Evolutionary conservation across 116 monocot genomes (phyloP).

Genomic region (Trichopus zeylanicus): DNA sequence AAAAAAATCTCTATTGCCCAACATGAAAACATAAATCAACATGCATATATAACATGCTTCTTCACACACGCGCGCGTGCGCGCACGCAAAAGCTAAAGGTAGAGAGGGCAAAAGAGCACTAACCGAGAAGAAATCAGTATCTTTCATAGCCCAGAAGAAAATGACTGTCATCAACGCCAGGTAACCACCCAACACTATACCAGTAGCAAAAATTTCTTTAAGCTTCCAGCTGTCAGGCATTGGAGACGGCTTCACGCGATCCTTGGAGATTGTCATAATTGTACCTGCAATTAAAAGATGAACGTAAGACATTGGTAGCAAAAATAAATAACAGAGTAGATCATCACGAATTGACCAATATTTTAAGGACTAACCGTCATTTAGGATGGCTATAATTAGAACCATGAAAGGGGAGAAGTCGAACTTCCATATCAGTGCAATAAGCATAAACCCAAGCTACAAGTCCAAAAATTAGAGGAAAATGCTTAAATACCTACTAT

Average conservation of each 20-base stretch:
- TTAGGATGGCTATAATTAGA: conserved; percentile 70
- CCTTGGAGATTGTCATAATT: conserved; percentile 97
- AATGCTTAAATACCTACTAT: neutral
- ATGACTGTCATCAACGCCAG: conserved; percentile 87
- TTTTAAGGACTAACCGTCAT: conserved; percentile 51
- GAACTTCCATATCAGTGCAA: conserved; percentile 73
- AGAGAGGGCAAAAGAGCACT: conserved; percentile 6
- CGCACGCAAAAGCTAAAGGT: too few relatives aligned
- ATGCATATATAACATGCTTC: too few relatives aligned
- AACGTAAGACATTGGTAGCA: neutral
- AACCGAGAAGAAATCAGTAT: conserved; percentile 81
- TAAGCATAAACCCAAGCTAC: conserved; percentile 71
- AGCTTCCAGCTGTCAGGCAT: conserved; percentile 93
- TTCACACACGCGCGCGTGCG: too few relatives aligned
- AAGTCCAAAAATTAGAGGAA: conserved; percentile 1
- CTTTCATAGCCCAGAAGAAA: conserved; percentile 84
- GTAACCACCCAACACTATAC: conserved; percentile 69
- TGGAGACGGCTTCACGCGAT: conserved; percentile 90
- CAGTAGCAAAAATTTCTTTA: conserved; percentile 92
- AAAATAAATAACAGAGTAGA: neutral
- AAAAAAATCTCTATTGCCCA: too few relatives aligned
- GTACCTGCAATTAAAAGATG: conserved; percentile 46
- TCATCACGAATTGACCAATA: too few relatives aligned
- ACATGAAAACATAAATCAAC: too few relatives aligned
- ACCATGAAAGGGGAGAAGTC: conserved; percentile 84